phyloP scores from a whole-genome alignment of 495 filamentous ascomycete species.

The Xylaria grammica region DNA sequence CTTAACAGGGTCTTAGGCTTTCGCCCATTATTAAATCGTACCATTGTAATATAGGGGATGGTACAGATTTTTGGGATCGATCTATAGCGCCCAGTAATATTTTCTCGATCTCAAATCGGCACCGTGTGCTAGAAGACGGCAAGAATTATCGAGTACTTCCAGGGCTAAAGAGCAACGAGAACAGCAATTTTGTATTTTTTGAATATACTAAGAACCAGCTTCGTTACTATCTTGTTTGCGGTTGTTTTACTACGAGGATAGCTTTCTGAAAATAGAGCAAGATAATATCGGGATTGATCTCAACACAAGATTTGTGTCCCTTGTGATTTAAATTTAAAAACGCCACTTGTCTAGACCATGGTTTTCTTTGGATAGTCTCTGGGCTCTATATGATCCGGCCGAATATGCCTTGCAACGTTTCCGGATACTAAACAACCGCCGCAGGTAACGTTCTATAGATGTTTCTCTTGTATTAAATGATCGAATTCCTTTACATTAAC shows the following conservation, averaged over 20 bases:
- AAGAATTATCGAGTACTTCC: not conserved
- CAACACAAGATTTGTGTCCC: not conserved
- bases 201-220: not conserved
- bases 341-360: not conserved
- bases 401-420: no score
- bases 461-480: not conserved
- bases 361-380: no score
- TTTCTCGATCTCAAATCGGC: not conserved
- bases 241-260: not conserved
- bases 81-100: not conserved
- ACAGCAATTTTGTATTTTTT: not conserved
- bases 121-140: not conserved
- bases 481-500: not conserved
- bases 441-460: not conserved
- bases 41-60: not conserved
- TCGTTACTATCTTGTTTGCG: not conserved
- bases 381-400: no score
- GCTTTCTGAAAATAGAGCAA: not conserved
- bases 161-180: not conserved
- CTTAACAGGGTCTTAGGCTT: not conserved
- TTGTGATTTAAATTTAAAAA: not conserved
- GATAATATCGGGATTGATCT: not conserved
- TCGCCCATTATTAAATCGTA: not conserved
- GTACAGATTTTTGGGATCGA: not conserved
- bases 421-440: not conserved